Percentiles rank a stretch among this genome's conserved stretches.
Evolutionary conservation across 108 stramenopile genomes (phyloP).

Genomic region (Craspedostauros australis): DNA sequence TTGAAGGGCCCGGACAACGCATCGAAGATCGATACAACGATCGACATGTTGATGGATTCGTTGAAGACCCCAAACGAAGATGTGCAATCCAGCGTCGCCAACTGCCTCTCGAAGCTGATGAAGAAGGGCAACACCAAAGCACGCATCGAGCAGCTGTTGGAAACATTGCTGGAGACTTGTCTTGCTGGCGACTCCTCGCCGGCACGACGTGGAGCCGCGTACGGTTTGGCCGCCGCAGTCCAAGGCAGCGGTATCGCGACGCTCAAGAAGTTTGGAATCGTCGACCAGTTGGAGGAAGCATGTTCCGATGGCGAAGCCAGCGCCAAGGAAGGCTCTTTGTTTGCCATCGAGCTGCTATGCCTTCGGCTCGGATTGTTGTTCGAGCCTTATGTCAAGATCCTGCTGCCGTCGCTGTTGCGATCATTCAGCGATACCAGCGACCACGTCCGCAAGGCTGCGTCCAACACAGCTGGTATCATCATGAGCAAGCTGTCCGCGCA

Average conservation of each 20-base stretch:
- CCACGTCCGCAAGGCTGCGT: constrained; percentile 89
- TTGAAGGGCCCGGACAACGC: constrained; percentile 70
- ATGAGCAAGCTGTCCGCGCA: constrained; percentile 94
- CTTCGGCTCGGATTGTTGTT: constrained; percentile 90
- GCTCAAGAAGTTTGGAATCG: constrained; percentile 90
- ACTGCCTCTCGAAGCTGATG: constrained; percentile 72
- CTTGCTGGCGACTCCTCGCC: constrained; percentile 59
- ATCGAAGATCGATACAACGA: constrained; percentile 66
- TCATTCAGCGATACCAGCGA: constrained; percentile 91
- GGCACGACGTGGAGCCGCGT: constrained; percentile 86
- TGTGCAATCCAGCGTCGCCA: constrained; percentile 82
- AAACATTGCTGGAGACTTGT: constrained; percentile 52
- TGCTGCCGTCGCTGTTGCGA: constrained; percentile 92
- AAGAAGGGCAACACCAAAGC: constrained; percentile 81
- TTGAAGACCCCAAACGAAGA: constrained; percentile 78
- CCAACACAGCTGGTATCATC: constrained; percentile 79
- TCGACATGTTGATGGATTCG: constrained; percentile 76
- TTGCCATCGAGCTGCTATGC: constrained; percentile 92
- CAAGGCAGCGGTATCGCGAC: constrained; percentile 96
- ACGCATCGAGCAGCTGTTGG: constrained; percentile 59
- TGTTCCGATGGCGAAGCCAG: constrained; percentile 49
- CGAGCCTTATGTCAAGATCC: constrained; percentile 98
- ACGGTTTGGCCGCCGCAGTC: constrained; percentile 94
- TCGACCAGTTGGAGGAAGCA: constrained; percentile 85
- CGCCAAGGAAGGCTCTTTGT: constrained; percentile 92